Base-by-base conservation (phyloP, 1,284 basidiomycete species). In the Sphaerobolus stellatus region DNA sequence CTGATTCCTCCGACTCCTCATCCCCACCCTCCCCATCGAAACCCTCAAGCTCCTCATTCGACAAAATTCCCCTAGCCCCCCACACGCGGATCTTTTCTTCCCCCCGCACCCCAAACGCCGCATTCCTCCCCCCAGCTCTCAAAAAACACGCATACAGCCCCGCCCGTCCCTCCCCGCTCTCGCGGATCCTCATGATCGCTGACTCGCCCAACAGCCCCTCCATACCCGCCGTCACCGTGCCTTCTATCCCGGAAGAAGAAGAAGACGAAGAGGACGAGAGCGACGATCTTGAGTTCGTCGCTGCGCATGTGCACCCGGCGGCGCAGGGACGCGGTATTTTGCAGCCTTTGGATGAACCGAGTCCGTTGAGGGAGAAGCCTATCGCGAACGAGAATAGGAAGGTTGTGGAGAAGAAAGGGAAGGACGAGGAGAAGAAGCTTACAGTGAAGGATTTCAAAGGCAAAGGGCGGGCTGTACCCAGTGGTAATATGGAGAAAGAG, bases 111-210 rank as follows among this genome's bases (percentile, higher is more conserved):
- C 60, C 63, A 38, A 52, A 31, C 62, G 4, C 25, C 16, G n/a
- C n/a, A n/a, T 5, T 41, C 14, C 25, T 41, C 14, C 38, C 38
- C 16, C 16, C 22, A n/a, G 30, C 30, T 13, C 9, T 20, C 14
- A 25, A 6, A 25, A 56, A 56, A 46, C 88, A 90, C 59, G 86
- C 87, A 0, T 90, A 90, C 61, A 90, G 88, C 0, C 88, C 88
- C 28, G 83, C 75, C 3, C 83, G 82, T 67, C 88, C 88, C 0
- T 88, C 86, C 60, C 88, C 88, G 1, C 74, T 90, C 31, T 88
- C 84, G 56, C 78, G 86, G 9, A 88, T 90, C 52, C 74, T 90
- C 31, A 79, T 84, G 81, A 73, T 90, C 38, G 76, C 75, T 2
- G 74, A 83, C 59, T 86, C 85, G 0, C 86, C 85, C 7, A 73